Evolutionary conservation across 768 basidiomycete species (phyloP).

Genomic region (Termitomyces sp.): DNA sequence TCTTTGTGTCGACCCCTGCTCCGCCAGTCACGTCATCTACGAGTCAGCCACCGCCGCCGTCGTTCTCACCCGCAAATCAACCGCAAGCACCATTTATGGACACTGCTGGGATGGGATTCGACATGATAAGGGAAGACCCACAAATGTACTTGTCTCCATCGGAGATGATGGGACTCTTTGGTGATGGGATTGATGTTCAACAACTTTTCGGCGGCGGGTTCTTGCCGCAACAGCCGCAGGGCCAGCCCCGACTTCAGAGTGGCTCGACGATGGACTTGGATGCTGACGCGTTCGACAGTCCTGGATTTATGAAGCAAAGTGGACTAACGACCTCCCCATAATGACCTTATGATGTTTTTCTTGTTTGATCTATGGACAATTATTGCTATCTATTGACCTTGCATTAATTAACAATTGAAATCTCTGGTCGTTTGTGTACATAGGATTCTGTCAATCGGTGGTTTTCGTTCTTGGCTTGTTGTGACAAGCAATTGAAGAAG

Average conservation of each 20-base stretch:
- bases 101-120: conserved; percentile 35
- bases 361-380: not conserved
- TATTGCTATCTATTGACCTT: conserved; percentile 1
- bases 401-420: not conserved
- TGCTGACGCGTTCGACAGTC: conserved; percentile 19
- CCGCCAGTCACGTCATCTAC: conserved; percentile 2
- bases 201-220: conserved; percentile 28
- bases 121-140: conserved; percentile 44
- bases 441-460: not conserved
- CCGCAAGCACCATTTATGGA: conserved; percentile 31
- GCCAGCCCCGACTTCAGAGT: conserved; percentile 6
- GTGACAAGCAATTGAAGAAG: not conserved
- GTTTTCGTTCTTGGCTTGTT: not conserved
- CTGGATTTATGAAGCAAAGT: conserved; percentile 33
- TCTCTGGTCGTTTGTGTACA: not conserved
- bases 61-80: conserved; percentile 12
- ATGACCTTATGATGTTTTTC: conserved; percentile 5
- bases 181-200: conserved; percentile 43
- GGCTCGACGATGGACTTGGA: conserved; percentile 11
- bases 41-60: conserved; percentile 10
- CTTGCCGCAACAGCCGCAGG: conserved; percentile 13
- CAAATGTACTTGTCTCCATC: conserved; percentile 53
- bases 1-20: conserved; percentile 19
- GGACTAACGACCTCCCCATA: conserved; percentile 35
- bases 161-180: conserved; percentile 63